These are phyloP conservation scores for Schrenkiella parvula DNA, from an alignment of 345 rosid species.

Conservation along the genomic window DNA sequence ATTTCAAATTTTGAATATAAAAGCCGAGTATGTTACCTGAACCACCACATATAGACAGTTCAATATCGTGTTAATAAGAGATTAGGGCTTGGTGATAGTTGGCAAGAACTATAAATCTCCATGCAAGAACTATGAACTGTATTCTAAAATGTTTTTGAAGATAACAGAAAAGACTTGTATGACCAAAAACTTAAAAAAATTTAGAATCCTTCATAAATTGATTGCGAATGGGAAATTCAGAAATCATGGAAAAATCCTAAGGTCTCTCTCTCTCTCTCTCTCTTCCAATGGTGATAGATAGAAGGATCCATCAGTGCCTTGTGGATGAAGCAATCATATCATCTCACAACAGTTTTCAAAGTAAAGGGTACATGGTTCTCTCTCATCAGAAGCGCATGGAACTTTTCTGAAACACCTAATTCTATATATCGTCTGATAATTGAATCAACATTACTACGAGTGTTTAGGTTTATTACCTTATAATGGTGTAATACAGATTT, in stretches of 20 bases:
- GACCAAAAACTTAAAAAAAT: too few relatives aligned
- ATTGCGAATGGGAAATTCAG: background rate
- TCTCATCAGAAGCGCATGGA: constrained; percentile 84
- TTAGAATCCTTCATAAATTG: background rate
- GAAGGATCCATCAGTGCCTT: background rate
- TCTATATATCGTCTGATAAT: too few relatives aligned
- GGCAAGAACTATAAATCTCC: constrained; percentile 20
- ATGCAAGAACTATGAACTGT: background rate
- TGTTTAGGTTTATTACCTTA: background rate
- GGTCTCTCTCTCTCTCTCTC: background rate
- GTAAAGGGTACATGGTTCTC: constrained; percentile 5
- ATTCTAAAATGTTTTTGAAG: background rate
- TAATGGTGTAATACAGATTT: background rate
- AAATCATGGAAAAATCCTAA: background rate
- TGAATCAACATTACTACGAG: background rate
- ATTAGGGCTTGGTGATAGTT: constrained; percentile 22
- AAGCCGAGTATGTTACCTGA: too few relatives aligned
- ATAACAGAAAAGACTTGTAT: background rate
- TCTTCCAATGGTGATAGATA: background rate
- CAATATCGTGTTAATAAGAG: background rate
- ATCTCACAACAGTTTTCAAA: background rate
- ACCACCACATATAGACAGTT: too few relatives aligned
- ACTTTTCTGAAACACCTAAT: too few relatives aligned
- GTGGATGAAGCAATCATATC: background rate
- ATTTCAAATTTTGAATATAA: too few relatives aligned